Conservation (phyloP, 352 stramenopile genomes). For the Peronospora destructor region DNA sequence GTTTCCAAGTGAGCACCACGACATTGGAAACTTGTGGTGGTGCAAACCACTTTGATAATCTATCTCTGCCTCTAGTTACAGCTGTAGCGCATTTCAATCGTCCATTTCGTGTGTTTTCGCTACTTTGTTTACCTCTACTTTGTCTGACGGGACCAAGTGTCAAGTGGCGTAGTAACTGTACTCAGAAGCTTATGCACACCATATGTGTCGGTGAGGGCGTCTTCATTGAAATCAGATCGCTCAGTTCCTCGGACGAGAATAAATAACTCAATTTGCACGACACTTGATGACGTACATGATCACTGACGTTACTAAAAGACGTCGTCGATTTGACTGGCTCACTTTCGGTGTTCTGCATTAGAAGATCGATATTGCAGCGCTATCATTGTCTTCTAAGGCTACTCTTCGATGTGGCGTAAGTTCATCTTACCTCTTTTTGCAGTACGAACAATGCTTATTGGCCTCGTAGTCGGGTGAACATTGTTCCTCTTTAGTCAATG, state of each 20-base stretch:
- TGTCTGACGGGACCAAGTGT: not conserved
- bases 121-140: not conserved
- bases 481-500: constrained; percentile 47
- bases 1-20: constrained; percentile 30
- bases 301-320: too few relatives aligned
- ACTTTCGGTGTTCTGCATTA: not conserved
- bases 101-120: too few relatives aligned
- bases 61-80: too few relatives aligned
- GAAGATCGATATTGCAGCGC: not conserved
- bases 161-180: not conserved
- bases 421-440: constrained; percentile 45
- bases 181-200: not conserved
- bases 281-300: constrained; percentile 7
- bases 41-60: not conserved
- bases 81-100: too few relatives aligned
- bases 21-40: constrained; percentile 3
- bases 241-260: not conserved
- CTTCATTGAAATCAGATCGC: constrained; percentile 1
- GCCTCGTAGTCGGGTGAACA: constrained; percentile 33
- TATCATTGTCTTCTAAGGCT: not conserved
- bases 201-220: not conserved
- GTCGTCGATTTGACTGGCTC: too few relatives aligned
- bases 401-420: constrained; percentile 20
- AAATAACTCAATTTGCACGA: not conserved
- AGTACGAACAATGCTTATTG: constrained; percentile 50